Percentiles rank a stretch among this genome's conserved stretches.
Conservation (phyloP, 805 yeast genomes). For the Pichia manshurica region DNA sequence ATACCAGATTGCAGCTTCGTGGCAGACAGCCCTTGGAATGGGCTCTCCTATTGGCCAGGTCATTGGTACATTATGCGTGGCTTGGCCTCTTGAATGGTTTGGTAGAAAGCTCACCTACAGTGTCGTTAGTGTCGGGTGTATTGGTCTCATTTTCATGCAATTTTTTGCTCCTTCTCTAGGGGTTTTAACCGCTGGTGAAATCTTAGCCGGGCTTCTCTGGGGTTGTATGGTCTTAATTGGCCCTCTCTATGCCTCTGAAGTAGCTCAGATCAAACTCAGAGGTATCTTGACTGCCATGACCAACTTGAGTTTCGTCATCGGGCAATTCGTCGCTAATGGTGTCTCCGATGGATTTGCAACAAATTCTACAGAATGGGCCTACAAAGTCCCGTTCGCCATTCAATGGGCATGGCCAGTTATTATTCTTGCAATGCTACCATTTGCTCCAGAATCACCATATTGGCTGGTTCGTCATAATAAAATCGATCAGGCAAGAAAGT, state of each 20-base stretch:
- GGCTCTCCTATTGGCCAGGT: conserved; percentile 25
- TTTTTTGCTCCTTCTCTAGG: conserved; percentile 36
- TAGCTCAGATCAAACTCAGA: conserved; percentile 46
- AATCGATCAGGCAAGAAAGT: conserved; percentile 37
- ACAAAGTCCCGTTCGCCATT: conserved; percentile 47
- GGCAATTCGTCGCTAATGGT: conserved; percentile 52
- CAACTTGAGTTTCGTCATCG: conserved; percentile 50
- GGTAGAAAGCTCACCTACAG: conserved; percentile 39
- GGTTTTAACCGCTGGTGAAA: conserved; percentile 38
- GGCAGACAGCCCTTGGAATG: conserved; percentile 40
- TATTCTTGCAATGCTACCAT: conserved; percentile 29
- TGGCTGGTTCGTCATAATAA: conserved; percentile 43
- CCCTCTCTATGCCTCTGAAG: conserved; percentile 53
- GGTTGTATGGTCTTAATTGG: conserved; percentile 49
- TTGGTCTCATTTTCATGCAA: conserved; percentile 33
- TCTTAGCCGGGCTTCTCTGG: conserved; percentile 45
- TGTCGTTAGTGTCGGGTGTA: conserved; percentile 26
- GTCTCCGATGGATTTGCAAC: conserved; percentile 32
- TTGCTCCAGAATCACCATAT: conserved; percentile 57
- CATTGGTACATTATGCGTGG: conserved; percentile 37
- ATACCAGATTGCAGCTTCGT: conserved; percentile 34
- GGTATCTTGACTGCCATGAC: conserved; percentile 44
- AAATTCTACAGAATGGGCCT: conserved; percentile 14
- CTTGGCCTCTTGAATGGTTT: conserved; percentile 35
- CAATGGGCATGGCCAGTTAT: conserved; percentile 58